Evolutionary conservation across 768 basidiomycete species (phyloP).

Genomic region (Suillus hirtellus): DNA sequence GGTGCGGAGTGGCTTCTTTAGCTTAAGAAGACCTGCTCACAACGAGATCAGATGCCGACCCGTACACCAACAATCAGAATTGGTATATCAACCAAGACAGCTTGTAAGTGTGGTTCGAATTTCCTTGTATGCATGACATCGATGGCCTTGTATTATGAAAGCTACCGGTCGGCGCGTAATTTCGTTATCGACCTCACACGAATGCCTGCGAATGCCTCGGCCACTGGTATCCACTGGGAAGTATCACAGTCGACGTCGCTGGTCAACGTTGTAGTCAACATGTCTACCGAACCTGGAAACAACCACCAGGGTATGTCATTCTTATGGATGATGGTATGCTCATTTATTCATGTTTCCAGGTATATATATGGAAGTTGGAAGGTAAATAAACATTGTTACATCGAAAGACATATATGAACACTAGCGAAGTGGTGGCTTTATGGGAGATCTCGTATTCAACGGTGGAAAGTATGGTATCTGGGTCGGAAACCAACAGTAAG

Average conservation of each 20-base stretch:
- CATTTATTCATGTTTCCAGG: conserved; percentile 25
- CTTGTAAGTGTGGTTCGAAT: conserved; percentile 43
- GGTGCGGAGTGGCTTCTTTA: conserved; percentile 18
- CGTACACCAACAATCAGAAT: conserved; percentile 63
- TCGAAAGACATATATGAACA: neutral
- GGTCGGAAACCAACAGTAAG: conserved; percentile 41
- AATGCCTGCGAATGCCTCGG: conserved; percentile 48
- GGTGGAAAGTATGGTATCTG: conserved; percentile 41
- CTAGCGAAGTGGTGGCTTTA: conserved; percentile 41
- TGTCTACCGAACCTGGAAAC: conserved; percentile 59
- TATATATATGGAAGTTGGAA: conserved; percentile 48
- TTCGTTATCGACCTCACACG: conserved; percentile 59
- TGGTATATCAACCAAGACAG: conserved; percentile 61
- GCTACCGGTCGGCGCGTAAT: conserved; percentile 68
- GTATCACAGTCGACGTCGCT: conserved; percentile 74
- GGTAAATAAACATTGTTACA: conserved; percentile 16
- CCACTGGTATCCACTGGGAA: conserved; percentile 78
- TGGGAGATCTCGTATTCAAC: conserved; percentile 46
- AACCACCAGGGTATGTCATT: conserved; percentile 56
- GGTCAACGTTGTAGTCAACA: conserved; percentile 64
- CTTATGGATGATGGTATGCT: neutral
- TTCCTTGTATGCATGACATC: neutral
- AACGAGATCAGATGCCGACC: conserved; percentile 58
- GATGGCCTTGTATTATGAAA: conserved; percentile 21
- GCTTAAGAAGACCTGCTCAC: neutral